Conservation (phyloP, 2,329 filamentous ascomycete genomes). For the Diaporthe sp. region DNA sequence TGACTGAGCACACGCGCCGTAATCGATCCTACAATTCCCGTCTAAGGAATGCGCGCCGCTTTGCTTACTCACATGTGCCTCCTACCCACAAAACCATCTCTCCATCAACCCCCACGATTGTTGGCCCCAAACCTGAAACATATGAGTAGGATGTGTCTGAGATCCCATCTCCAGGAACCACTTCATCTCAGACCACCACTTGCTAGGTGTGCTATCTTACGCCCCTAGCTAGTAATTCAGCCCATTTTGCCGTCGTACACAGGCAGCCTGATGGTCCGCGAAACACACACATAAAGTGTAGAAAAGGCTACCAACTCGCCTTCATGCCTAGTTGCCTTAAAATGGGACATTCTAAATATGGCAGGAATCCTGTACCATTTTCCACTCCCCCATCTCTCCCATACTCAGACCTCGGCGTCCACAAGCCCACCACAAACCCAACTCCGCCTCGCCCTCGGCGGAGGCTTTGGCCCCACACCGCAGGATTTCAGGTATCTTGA, state of each 20-base stretch:
- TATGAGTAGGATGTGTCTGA: background rate
- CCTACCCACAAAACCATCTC: background rate
- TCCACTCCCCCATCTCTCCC: background rate
- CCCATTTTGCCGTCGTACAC: background rate
- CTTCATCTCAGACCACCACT: background rate
- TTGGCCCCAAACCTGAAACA: background rate
- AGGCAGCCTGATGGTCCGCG: background rate
- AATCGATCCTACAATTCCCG: background rate
- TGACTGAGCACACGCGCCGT: background rate
- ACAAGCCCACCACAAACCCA: constrained; percentile 16
- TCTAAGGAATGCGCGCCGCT: background rate
- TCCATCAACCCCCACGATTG: background rate
- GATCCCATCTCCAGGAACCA: background rate
- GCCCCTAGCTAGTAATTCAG: background rate
- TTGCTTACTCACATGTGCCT: background rate
- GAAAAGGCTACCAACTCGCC: background rate
- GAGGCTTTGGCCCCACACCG: background rate
- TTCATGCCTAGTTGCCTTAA: constrained; percentile 7
- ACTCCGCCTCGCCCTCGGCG: background rate
- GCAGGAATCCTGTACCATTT: background rate
- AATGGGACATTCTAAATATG: background rate
- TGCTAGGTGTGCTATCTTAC: background rate
- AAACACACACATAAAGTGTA: background rate
- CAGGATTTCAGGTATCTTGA: background rate
- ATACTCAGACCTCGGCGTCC: background rate